These are phyloP conservation scores for Lonicera japonica DNA, from an alignment of 129 eudicot genomes.

Conservation along the genomic window DNA sequence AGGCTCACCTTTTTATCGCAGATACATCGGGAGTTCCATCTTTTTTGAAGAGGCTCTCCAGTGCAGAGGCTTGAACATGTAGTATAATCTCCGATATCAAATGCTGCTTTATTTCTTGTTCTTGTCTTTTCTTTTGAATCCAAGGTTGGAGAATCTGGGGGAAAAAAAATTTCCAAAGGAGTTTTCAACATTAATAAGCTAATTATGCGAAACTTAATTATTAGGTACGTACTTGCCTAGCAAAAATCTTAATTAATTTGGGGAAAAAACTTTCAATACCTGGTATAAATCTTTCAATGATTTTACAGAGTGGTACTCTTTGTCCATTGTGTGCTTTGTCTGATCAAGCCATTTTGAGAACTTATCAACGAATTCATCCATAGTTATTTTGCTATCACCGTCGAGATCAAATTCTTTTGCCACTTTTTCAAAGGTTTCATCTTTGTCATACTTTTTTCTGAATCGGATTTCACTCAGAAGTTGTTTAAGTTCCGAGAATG, in stretches of 20 bases:
- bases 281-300: constrained; percentile 59
- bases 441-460: constrained; percentile 42
- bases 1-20: constrained; percentile 46
- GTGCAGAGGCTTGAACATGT: constrained; percentile 36
- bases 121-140: constrained; percentile 57
- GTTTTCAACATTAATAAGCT: too few relatives aligned
- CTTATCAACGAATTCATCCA: constrained; percentile 56
- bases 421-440: constrained; percentile 40
- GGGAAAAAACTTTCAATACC: constrained; percentile 21
- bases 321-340: constrained; percentile 44
- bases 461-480: constrained; percentile 44
- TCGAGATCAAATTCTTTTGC: constrained; percentile 52
- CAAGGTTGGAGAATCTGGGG: constrained; percentile 72
- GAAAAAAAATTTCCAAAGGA: not conserved
- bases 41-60: constrained; percentile 48
- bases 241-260: too few relatives aligned
- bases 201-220: too few relatives aligned
- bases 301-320: constrained; percentile 48
- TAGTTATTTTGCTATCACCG: constrained; percentile 46
- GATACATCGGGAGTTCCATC: constrained; percentile 56
- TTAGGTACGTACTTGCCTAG: too few relatives aligned
- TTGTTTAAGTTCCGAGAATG: constrained; percentile 52
- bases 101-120: constrained; percentile 49
- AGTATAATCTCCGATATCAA: constrained; percentile 47
- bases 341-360: constrained; percentile 69